Evolutionary conservation across 1,139 yeast genomes (phyloP), one percentile per base, ranked within the genome.

Genomic region (Sugiyamaella grinbergsii): DNA sequence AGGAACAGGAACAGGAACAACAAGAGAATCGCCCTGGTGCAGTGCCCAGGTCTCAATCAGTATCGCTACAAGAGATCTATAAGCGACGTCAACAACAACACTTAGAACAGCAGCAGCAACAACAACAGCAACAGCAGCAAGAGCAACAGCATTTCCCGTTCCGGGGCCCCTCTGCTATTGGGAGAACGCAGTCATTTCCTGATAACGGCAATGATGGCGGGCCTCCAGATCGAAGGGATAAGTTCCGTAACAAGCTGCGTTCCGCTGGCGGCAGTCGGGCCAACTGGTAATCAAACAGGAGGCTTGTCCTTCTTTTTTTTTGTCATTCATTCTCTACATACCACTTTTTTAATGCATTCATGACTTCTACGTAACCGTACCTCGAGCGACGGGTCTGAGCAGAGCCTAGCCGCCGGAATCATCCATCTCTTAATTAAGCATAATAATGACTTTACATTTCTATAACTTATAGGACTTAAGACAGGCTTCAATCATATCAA

Each of bases 401-500:
- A 24, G 33, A 23, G 31, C 32, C 33, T 34, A 28, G 43, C 43
- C 43, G 33, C 44, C 44, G 34, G 44, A 40, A 36, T 34, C 44
- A 28, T 6, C n/a, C n/a, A n/a, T n/a, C n/a, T n/a, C n/a, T n/a
- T n/a, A n/a, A n/a, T n/a, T n/a, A n/a, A n/a, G n/a, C n/a, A n/a
- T n/a, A n/a, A n/a, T n/a, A n/a, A n/a, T n/a, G n/a, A n/a, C n/a
- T n/a, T n/a, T n/a, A n/a, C n/a, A 6, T 13, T 2, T 29, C 36
- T 40, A 28, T 36, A 28, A 28, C 23, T 36, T 28, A 16, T 43
- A 32, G 10, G 34, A 18, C 16, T 43, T 22, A 20, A 49, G 45
- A 10, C 40, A 15, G 26, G 72, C 64, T 52, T 77, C 82, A 54
- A 93, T 78, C 44, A 89, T 79, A 15, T 73, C 76, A 51, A 91